Conservation (phyloP, 2,329 filamentous ascomycete species). For the Aspergillus caelatus region DNA sequence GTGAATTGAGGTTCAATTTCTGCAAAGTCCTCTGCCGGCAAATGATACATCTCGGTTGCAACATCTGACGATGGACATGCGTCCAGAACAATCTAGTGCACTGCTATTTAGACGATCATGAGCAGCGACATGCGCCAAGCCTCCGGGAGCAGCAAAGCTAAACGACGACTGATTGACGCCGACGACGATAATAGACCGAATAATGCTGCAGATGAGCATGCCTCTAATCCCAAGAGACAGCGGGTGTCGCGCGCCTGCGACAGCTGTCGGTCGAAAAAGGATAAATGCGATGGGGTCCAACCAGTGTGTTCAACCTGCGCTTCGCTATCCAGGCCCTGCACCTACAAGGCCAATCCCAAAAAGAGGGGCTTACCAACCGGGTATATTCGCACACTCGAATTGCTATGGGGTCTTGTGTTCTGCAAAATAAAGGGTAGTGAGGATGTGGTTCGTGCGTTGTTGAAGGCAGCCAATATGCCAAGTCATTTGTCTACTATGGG, state of each 20-base stretch:
- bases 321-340: constrained; percentile 65
- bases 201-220: constrained; percentile 27
- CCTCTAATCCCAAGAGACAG: constrained; percentile 58
- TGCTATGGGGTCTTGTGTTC: constrained; percentile 69
- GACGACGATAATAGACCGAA: constrained; percentile 34
- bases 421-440: constrained; percentile 64
- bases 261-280: constrained; percentile 66
- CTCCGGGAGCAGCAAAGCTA: constrained; percentile 32
- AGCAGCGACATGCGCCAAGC: constrained; percentile 36
- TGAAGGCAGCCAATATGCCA: constrained; percentile 51
- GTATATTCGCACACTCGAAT: constrained; percentile 73
- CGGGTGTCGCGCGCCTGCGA: constrained; percentile 71
- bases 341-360: constrained; percentile 72
- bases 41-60: constrained; percentile 31
- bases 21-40: constrained; percentile 28
- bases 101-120: constrained; percentile 33
- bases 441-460: constrained; percentile 57
- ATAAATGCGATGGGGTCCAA: constrained; percentile 72
- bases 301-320: constrained; percentile 70
- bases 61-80: constrained; percentile 33
- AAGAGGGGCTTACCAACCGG: constrained; percentile 80
- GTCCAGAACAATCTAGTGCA: constrained; percentile 27
- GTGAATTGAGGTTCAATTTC: constrained; percentile 9
- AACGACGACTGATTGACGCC: constrained; percentile 33
- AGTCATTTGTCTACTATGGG: constrained; percentile 39